Evolutionary conservation across 2,329 filamentous ascomycete genomes (phyloP).

Genomic region (Alternaria atra): DNA sequence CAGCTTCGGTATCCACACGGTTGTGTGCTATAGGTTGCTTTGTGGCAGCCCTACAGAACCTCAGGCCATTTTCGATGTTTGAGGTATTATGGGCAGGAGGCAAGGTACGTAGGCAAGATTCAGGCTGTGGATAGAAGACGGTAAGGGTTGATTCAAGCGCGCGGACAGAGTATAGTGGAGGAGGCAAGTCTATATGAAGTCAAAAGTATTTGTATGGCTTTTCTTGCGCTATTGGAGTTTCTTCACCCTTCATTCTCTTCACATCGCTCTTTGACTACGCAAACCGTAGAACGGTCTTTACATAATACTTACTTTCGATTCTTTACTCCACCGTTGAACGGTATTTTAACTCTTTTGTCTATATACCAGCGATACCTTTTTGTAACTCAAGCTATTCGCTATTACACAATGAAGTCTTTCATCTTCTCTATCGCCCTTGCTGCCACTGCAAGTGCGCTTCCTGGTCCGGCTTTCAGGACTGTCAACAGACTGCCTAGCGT

Average conservation of each 20-base stretch:
- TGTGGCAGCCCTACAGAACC: conserved; percentile 17
- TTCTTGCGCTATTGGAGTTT: background rate
- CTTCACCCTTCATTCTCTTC: conserved; percentile 16
- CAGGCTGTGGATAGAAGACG: conserved; percentile 11
- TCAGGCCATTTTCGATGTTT: conserved; percentile 12
- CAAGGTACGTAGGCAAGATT: background rate
- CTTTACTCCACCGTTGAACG: conserved; percentile 33
- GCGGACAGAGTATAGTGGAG: background rate
- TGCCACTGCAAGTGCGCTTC: conserved; percentile 26
- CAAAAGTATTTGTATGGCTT: background rate
- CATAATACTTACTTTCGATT: conserved; percentile 24
- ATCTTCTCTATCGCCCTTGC: conserved; percentile 21
- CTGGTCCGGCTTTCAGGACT: conserved; percentile 15
- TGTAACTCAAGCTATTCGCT: background rate
- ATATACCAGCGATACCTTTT: conserved; percentile 4
- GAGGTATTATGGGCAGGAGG: conserved; percentile 8
- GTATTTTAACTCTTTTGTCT: conserved; percentile 16
- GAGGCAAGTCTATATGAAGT: conserved; percentile 6
- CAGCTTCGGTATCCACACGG: conserved; percentile 18
- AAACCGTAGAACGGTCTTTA: conserved; percentile 39
- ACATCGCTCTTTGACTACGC: conserved; percentile 27
- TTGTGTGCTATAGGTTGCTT: conserved; percentile 24
- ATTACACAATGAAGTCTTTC: conserved; percentile 28
- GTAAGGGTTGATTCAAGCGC: background rate
- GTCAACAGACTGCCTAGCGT: conserved; percentile 10